Evolutionary conservation across 495 filamentous ascomycete species (phyloP).

Genomic region (Podospora tetraspora): DNA sequence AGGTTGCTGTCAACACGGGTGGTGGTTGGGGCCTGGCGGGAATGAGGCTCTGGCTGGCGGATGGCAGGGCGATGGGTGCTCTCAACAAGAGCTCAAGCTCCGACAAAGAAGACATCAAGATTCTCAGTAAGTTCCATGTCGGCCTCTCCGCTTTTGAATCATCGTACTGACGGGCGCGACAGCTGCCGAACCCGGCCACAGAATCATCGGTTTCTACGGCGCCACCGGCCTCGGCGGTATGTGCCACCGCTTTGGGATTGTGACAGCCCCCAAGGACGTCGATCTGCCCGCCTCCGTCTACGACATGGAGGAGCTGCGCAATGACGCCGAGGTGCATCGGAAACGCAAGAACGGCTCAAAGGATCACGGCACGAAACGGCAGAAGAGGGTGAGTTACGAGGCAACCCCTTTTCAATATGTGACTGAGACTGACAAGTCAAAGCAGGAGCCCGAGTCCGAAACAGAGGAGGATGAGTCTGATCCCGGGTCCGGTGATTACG

Average conservation of each 20-base stretch:
- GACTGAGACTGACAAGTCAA: not conserved
- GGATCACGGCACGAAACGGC: not conserved
- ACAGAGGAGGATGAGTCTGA: not conserved
- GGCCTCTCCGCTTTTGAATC: not conserved
- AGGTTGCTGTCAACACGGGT: conserved; percentile 26
- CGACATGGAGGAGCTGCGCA: conserved; percentile 34
- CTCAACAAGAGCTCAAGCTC: conserved; percentile 20
- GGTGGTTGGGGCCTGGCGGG: conserved; percentile 26
- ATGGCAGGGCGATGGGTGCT: conserved; percentile 31
- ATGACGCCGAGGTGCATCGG: conserved; percentile 13
- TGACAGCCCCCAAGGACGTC: conserved; percentile 35
- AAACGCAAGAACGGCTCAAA: not conserved
- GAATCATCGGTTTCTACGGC: conserved; percentile 42
- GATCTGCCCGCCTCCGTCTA: conserved; percentile 34
- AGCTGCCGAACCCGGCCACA: conserved; percentile 21
- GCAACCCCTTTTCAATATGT: not conserved
- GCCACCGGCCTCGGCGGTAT: conserved; percentile 25
- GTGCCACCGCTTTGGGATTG: conserved; percentile 36
- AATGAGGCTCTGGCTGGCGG: conserved; percentile 32
- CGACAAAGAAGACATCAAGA: not conserved
- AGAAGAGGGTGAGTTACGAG: not conserved
- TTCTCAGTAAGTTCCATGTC: not conserved
- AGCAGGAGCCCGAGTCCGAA: not conserved
- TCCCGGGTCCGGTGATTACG: not conserved
- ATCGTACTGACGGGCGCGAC: not conserved